A percentile compares a stretch with the other conserved stretches of the same genome.
phyloP scores from a whole-genome alignment of 1,284 basidiomycete genomes.

The Pseudozyma pruni region DNA sequence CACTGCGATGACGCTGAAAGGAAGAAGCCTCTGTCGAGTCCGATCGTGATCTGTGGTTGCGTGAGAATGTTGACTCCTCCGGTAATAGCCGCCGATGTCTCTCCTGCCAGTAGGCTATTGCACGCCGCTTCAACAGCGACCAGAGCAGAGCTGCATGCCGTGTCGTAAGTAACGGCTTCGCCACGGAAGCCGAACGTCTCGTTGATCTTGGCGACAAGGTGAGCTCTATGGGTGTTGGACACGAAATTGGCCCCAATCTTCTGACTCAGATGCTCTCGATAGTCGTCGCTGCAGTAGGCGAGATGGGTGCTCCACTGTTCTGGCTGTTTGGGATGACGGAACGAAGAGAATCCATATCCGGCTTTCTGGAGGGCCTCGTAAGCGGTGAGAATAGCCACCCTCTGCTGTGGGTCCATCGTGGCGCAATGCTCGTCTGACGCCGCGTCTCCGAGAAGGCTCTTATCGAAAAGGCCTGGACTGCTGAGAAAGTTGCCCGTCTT shows the following conservation, averaged over 20 bases:
- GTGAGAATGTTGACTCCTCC: conserved; percentile 54
- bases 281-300: conserved; percentile 50
- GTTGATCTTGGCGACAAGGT: conserved; percentile 36
- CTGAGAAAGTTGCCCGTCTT: conserved; percentile 39
- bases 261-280: conserved; percentile 46
- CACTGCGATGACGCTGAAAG: conserved; percentile 51
- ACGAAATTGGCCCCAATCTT: conserved; percentile 36
- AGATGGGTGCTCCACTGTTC: conserved; percentile 46
- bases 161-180: conserved; percentile 47
- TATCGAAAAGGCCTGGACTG: conserved; percentile 35
- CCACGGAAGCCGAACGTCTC: conserved; percentile 44
- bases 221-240: conserved; percentile 38
- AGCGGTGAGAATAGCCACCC: conserved; percentile 35
- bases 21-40: conserved; percentile 53
- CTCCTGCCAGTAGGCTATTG: conserved; percentile 25
- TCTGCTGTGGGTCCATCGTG: conserved; percentile 50
- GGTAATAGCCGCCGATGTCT: conserved; percentile 31
- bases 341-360: conserved; percentile 35
- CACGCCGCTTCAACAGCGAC: conserved; percentile 53
- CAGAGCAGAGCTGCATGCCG: conserved; percentile 49
- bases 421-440: conserved; percentile 21
- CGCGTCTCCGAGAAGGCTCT: conserved; percentile 15
- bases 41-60: conserved; percentile 53
- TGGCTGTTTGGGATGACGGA: conserved; percentile 12
- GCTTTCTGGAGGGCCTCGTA: conserved; percentile 37